phyloP scores from a whole-genome alignment of 2,329 filamentous ascomycete genomes.

The Aureobasidium sp. region DNA sequence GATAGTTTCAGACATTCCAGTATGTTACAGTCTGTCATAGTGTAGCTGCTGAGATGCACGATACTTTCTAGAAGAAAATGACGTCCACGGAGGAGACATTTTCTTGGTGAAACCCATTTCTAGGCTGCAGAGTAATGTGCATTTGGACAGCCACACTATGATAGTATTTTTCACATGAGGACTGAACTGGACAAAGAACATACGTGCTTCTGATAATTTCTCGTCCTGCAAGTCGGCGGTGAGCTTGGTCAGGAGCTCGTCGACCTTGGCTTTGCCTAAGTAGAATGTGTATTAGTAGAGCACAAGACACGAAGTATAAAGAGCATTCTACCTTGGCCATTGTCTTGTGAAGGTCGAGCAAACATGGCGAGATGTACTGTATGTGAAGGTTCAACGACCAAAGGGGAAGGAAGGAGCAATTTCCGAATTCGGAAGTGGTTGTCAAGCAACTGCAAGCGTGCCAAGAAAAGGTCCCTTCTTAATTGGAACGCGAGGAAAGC shows the following conservation, averaged over 20 bases:
- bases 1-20: not conserved
- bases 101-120: too few species aligned
- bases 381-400: not conserved
- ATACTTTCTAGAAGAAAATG: too few species aligned
- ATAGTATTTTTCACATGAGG: too few species aligned
- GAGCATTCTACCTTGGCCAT: not conserved
- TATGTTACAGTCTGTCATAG: too few species aligned
- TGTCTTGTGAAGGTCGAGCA: not conserved
- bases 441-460: conserved; percentile 1
- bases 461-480: not conserved
- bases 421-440: conserved; percentile 9
- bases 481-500: not conserved
- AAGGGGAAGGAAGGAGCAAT: conserved; percentile 1
- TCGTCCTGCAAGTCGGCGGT: conserved; percentile 53
- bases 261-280: conserved; percentile 8
- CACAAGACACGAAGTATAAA: not conserved
- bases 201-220: conserved; percentile 55
- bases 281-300: not conserved
- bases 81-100: too few species aligned
- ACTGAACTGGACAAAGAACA: conserved; percentile 3
- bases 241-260: conserved; percentile 35
- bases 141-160: too few species aligned
- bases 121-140: too few species aligned
- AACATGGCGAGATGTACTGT: not conserved
- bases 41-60: too few species aligned